A percentile compares a stretch with the other conserved stretches of the same genome.
Evolutionary conservation across 768 basidiomycete genomes (phyloP).

Genomic region (Leccinellum luteum): DNA sequence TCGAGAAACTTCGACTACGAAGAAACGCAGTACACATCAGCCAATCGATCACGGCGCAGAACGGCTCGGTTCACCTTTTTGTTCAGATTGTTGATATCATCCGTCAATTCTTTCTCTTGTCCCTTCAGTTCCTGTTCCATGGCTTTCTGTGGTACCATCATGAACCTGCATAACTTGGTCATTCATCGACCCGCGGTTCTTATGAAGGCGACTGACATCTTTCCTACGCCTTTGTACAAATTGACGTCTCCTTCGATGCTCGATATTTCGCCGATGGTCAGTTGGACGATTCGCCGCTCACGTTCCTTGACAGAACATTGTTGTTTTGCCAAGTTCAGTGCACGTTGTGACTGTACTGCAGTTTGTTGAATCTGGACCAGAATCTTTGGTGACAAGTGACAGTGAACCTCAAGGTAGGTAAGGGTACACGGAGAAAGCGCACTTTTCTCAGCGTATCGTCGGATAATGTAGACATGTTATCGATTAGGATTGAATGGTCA

Average conservation of each 20-base stretch:
- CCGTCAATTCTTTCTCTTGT: constrained; percentile 80
- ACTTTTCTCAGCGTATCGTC: constrained; percentile 87
- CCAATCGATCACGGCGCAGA: not conserved
- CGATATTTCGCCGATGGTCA: constrained; percentile 82
- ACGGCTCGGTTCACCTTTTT: constrained; percentile 67
- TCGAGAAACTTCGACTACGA: constrained; percentile 83
- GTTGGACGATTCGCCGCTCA: constrained; percentile 84
- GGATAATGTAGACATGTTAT: constrained; percentile 53
- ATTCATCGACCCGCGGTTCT: not conserved
- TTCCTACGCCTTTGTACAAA: constrained; percentile 93
- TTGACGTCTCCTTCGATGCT: constrained; percentile 70
- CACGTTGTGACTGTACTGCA: constrained; percentile 79
- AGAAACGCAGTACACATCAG: not conserved
- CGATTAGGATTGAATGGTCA: constrained; percentile 14
- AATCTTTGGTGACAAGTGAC: constrained; percentile 52
- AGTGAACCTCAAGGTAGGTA: constrained; percentile 17
- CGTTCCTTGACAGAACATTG: constrained; percentile 81
- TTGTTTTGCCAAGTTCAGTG: constrained; percentile 68
- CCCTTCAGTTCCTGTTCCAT: constrained; percentile 74
- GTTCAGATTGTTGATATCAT: constrained; percentile 75
- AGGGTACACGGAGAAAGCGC: constrained; percentile 1
- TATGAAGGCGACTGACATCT: constrained; percentile 58
- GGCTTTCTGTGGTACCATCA: constrained; percentile 75
- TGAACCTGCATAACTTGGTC: constrained; percentile 59
- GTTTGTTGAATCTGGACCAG: constrained; percentile 91